Percentiles rank a stretch among this genome's conserved stretches.
Conservation (phyloP, 2,329 filamentous ascomycete genomes). For the Penicillium thymicola region DNA sequence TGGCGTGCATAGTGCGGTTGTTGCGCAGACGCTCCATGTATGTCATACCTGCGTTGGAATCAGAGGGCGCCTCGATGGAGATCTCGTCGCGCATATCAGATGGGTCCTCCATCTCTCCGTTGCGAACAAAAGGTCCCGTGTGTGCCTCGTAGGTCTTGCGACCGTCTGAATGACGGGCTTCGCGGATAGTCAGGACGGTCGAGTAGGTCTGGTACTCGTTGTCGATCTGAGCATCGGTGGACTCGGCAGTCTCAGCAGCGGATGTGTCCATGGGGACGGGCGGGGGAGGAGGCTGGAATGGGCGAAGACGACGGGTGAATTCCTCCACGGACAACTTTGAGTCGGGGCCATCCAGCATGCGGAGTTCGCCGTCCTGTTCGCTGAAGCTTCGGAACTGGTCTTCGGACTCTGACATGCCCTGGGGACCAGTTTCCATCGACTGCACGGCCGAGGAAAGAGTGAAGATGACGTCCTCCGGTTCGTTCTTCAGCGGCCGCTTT, state of each 20-base stretch:
- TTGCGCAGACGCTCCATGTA: constrained; percentile 69
- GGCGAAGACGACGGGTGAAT: constrained; percentile 67
- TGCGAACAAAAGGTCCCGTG: constrained; percentile 49
- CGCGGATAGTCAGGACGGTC: constrained; percentile 52
- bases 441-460: constrained; percentile 55
- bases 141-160: constrained; percentile 52
- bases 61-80: constrained; percentile 56
- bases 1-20: constrained; percentile 64
- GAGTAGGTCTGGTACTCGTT: constrained; percentile 44
- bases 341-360: constrained; percentile 53
- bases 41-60: constrained; percentile 31
- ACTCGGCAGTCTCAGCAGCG: constrained; percentile 30
- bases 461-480: constrained; percentile 59
- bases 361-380: constrained; percentile 38
- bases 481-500: constrained; percentile 46
- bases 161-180: constrained; percentile 50
- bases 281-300: constrained; percentile 80
- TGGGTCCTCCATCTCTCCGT: constrained; percentile 37
- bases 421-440: constrained; percentile 41
- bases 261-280: constrained; percentile 57
- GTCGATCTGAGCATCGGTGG: constrained; percentile 38
- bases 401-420: constrained; percentile 33
- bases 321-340: constrained; percentile 66
- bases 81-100: constrained; percentile 27
- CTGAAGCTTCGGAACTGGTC: constrained; percentile 31